These are phyloP conservation scores for Coemansia asiatica DNA, from an alignment of 192 early-diverging fungal species.

Conservation along the genomic window DNA sequence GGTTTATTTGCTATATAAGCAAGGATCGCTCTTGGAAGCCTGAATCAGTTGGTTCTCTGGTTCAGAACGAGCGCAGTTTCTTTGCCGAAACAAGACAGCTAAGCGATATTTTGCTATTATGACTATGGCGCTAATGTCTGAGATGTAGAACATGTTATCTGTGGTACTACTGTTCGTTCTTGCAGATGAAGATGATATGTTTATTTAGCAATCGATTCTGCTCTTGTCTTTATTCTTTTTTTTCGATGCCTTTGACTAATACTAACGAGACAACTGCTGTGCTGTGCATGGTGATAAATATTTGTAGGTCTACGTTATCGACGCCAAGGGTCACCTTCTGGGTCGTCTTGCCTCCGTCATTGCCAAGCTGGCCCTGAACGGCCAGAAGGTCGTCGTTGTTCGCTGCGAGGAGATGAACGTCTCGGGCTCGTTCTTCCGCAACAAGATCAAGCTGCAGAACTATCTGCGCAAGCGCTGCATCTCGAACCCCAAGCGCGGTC, in stretches of 20 bases:
- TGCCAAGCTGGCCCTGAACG: conserved; percentile 97
- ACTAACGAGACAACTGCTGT: not conserved
- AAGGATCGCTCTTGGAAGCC: too few species aligned
- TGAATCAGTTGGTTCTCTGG: too few species aligned
- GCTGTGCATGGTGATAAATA: not conserved
- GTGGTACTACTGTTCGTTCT: too few species aligned
- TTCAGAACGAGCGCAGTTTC: too few species aligned
- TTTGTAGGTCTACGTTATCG: conserved; percentile 92
- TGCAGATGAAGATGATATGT: too few species aligned
- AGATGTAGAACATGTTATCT: too few species aligned
- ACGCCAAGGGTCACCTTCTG: conserved; percentile 98
- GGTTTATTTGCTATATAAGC: too few species aligned
- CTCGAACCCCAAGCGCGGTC: conserved; percentile 94
- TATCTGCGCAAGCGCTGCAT: conserved; percentile 98
- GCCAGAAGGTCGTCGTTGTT: conserved; percentile 96
- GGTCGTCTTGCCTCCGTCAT: conserved; percentile 97
- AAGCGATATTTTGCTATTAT: too few species aligned
- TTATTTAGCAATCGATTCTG: too few species aligned
- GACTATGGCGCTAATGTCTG: too few species aligned
- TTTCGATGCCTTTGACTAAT: conserved; percentile 1
- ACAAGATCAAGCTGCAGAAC: conserved; percentile 97
- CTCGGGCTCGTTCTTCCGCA: conserved; percentile 97
- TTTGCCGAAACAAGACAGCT: too few species aligned
- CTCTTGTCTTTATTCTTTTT: not conserved
- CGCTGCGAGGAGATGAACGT: conserved; percentile 99